Base-by-base conservation (phyloP, 176 grass and related monocot species). In the Lolium perenne region DNA sequence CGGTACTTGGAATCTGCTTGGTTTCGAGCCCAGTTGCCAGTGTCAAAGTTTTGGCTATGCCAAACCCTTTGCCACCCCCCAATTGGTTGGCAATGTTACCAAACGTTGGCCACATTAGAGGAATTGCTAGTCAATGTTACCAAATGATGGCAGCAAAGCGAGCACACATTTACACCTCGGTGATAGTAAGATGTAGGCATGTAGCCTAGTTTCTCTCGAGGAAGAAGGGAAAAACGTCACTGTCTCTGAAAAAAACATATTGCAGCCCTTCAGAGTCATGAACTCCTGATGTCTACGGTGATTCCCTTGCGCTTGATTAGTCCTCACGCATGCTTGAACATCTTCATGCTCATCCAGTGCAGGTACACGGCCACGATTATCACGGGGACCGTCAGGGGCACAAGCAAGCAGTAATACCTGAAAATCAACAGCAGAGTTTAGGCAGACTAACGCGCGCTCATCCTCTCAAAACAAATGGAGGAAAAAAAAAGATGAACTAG, bases 261-360 rank as follows among this genome's bases (percentile, higher is more conserved):
- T 54, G 47, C 23, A 54, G 18, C 10, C 29, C 14, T 53, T 53
- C 14, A 74, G 14, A 26, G 47, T 54, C 47, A 17, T 17, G 7
- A 18, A 10, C 73, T 10, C 23, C 1, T 76, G 14, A 20, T 76
- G 12, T 0, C 46, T 16, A 51, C 1, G 23, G 26, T 50, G 12
- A 13, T 25, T 7, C 4, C 8, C 22, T 7, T 1, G 43, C 6
- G 49, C 25, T 54, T 3, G 74, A 5, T 20, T 0, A 53, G 6
- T 21, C 71, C 82, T 97, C 73, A 94, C 7, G 93, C 93, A 76
- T 95, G 95, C 46, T 98, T 98, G 66, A 93, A 93, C 88, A 98
- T 90, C 78, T 98, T 90, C 91, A 98, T 95, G 87, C 87, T 92
- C 38, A 95, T 89, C 95, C 93, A 95, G 61, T 95, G 93, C 40